A percentile compares a stretch with the other conserved stretches of the same genome.
Conservation (phyloP, 176 grass and related monocot genomes). For the Saccharum officinarum region DNA sequence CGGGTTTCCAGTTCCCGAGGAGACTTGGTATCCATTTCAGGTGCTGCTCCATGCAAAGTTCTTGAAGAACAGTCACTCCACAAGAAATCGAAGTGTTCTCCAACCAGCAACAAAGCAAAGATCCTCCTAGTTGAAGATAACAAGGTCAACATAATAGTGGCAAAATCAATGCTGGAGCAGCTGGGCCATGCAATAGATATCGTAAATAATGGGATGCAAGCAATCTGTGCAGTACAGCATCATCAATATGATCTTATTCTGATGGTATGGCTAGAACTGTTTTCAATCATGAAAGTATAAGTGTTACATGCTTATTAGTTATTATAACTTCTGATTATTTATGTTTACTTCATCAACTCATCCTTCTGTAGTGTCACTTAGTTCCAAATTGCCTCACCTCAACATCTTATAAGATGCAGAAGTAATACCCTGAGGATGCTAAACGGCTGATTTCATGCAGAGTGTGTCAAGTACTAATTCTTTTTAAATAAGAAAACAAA, state of each 20-base stretch:
- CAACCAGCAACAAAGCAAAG: constrained; percentile 34
- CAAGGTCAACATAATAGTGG: constrained; percentile 88
- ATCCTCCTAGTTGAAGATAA: constrained; percentile 98
- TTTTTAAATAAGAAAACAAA: not conserved
- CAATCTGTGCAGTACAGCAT: constrained; percentile 71
- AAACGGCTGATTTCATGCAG: constrained; percentile 1
- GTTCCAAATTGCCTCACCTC: constrained; percentile 14
- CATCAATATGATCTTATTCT: constrained; percentile 81
- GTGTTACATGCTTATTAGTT: not conserved
- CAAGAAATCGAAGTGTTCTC: constrained; percentile 53
- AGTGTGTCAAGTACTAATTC: not conserved
- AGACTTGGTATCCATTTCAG: constrained; percentile 38
- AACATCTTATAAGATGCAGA: constrained; percentile 30
- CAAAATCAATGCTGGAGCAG: constrained; percentile 89
- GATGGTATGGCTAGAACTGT: constrained; percentile 61
- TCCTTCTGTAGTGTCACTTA: constrained; percentile 16
- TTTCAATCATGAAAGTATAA: constrained; percentile 13
- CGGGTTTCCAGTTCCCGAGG: constrained; percentile 47
- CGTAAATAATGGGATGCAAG: constrained; percentile 85
- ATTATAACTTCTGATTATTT: constrained; percentile 19
- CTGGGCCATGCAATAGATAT: constrained; percentile 68
- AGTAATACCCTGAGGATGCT: not conserved
- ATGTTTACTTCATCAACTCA: constrained; percentile 20
- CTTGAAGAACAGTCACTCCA: constrained; percentile 32
- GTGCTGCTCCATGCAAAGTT: constrained; percentile 30